Conservation (phyloP, 768 basidiomycete genomes). For the Terana coerulea region DNA sequence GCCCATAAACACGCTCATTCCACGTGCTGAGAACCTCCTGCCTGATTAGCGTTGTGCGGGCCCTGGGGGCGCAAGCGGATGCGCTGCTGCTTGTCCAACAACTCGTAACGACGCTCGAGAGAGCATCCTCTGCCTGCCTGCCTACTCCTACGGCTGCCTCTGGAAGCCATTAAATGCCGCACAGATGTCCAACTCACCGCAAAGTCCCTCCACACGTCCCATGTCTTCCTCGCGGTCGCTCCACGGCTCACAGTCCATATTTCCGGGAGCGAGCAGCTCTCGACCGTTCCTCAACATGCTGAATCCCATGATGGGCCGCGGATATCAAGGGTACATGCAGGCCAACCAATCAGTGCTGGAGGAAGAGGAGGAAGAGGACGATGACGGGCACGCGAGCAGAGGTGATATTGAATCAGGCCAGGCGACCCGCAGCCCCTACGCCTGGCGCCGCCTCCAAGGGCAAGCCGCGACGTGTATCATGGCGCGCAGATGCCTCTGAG, state of each 20-base stretch:
- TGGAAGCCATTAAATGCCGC: not conserved
- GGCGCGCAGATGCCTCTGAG: conserved; percentile 54
- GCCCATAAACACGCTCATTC: not conserved
- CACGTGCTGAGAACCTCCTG: conserved; percentile 12
- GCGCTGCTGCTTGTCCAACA: conserved; percentile 1
- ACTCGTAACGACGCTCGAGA: not conserved
- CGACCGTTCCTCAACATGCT: conserved; percentile 79
- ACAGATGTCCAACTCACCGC: conserved; percentile 11
- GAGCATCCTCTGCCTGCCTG: not conserved
- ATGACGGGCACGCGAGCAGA: conserved; percentile 42
- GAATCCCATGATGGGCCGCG: conserved; percentile 75
- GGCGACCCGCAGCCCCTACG: conserved; percentile 31
- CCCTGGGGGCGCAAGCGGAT: conserved; percentile 5
- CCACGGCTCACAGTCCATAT: conserved; percentile 32
- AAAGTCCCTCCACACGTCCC: conserved; percentile 12
- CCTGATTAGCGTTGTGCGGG: conserved; percentile 2
- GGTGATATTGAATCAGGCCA: conserved; percentile 63
- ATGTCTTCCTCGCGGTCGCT: conserved; percentile 23
- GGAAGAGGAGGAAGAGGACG: conserved; percentile 62
- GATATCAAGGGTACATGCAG: conserved; percentile 72
- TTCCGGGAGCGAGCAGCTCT: conserved; percentile 49
- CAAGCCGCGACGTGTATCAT: conserved; percentile 51
- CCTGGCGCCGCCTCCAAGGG: conserved; percentile 26
- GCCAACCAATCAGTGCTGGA: conserved; percentile 69
- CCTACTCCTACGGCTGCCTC: not conserved